Evolutionary conservation across 768 basidiomycete species (phyloP), one percentile per base, ranked within the genome.

Genomic region (Chalciporus sphaerocephalus): DNA sequence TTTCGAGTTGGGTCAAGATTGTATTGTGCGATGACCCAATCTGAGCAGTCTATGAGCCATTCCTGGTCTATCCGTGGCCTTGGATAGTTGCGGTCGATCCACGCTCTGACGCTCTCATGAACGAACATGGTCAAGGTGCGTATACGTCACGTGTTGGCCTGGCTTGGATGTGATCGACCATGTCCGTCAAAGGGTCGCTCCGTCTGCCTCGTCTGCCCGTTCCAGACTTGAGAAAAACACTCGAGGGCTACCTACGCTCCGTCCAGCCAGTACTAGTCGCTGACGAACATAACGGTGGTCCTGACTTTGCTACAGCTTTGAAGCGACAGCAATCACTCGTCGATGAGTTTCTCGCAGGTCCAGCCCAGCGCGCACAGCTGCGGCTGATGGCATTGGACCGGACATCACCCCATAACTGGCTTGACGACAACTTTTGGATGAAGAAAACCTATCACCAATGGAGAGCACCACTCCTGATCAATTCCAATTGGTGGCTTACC

Each of bases 401-500:
- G 53, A 69, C 73, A 1, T 93, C 92, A 6, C 90, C 92, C 0
- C 72, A 84, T 62, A 96, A 95, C 61, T 98, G 94, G 94, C 77
- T 98, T 10, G 80, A 94, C 52, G 93, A 97, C 62, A 92, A 88
- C 45, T 84, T 95, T 54, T 97, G 94, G 95, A 69, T 81, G 47
- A 81, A 85, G 55, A 85, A 86, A 55, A 82, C 90, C 1, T 98
- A 98, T 64, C 81, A 87, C 39, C 85, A 89, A 66, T 91, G 85
- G 83, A 78, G 94, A 24, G 79, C 80, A 0, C 92, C 94, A 0
- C 70, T 98, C 10, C 72, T 88, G 44, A 69, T 98, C 53, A 86
- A 97, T 63, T 94, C 92, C 3, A 97, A 96, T 59, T 97, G 93
- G 93, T 97, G 94, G 94, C 71, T 96, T 18, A 74, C 90, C 2